A percentile compares a stretch with the other conserved stretches of the same genome.
Evolutionary conservation across 139 green algal genomes (phyloP).

Genomic region (Prasinococcaceae sp.): DNA sequence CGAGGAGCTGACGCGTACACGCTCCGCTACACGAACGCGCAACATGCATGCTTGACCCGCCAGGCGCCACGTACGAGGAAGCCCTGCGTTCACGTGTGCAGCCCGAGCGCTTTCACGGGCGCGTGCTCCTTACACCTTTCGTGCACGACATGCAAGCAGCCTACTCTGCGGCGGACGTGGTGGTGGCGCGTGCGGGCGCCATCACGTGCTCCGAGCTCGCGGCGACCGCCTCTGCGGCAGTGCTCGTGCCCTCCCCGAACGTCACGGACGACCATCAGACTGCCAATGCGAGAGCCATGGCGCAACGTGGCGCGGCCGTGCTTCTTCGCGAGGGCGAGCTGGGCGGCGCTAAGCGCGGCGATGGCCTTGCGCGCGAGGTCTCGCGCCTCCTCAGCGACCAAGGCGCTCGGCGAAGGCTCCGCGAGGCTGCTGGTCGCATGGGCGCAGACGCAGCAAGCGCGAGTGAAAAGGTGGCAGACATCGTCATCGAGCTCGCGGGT

Average conservation of each 20-base stretch:
- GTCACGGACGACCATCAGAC: slow-evolving; percentile 37
- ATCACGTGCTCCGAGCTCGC: slow-evolving; percentile 41
- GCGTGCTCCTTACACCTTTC: slow-evolving; percentile 18
- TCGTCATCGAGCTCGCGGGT: no score
- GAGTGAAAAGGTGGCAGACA: no score
- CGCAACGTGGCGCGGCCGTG: slow-evolving; percentile 11
- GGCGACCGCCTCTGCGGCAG: slow-evolving; percentile 14
- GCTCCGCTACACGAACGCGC: background rate
- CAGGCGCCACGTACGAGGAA: background rate
- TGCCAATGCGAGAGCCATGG: slow-evolving; percentile 24
- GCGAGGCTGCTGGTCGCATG: no score
- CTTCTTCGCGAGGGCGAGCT: slow-evolving; percentile 16
- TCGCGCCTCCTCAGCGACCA: no score
- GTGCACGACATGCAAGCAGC: slow-evolving; percentile 18
- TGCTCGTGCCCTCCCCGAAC: slow-evolving; percentile 37
- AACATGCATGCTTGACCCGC: background rate
- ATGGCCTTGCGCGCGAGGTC: no score
- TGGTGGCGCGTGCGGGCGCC: slow-evolving; percentile 29
- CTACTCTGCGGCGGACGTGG: slow-evolving; percentile 30
- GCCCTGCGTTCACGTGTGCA: background rate
- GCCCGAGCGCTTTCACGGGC: no score
- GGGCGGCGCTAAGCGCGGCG: no score
- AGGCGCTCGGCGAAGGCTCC: no score
- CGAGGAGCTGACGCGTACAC: background rate
- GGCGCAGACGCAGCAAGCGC: no score